phyloP scores from a whole-genome alignment of 306 rosid species.

The Vigna unguiculata region DNA sequence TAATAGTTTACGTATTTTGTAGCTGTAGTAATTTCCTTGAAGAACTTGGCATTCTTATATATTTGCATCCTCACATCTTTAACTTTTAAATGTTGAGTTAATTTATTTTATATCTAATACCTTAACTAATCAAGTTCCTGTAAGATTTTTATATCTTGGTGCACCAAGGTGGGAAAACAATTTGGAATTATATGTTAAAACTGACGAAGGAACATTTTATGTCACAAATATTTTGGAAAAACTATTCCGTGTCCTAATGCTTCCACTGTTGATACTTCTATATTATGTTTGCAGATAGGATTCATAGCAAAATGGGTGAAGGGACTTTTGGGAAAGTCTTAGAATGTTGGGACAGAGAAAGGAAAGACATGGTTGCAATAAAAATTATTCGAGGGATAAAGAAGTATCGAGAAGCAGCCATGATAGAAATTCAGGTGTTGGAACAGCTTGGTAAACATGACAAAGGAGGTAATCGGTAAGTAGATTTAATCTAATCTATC shows the following conservation, averaged over 20 bases:
- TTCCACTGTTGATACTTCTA: background rate
- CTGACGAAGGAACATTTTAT: background rate
- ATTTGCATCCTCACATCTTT: background rate
- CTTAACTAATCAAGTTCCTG: background rate
- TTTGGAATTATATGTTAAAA: background rate
- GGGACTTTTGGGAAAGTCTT: slow-evolving; percentile 98
- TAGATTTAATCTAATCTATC: background rate
- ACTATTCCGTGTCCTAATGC: too few relatives aligned
- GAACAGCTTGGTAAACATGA: slow-evolving; percentile 91
- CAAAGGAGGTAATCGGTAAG: slow-evolving; percentile 92
- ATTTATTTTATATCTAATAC: background rate
- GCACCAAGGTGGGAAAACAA: background rate
- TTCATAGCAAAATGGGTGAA: slow-evolving; percentile 94
- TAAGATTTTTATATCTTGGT: background rate
- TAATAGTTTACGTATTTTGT: too few relatives aligned
- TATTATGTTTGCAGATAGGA: slow-evolving; percentile 66
- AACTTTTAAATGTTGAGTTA: background rate
- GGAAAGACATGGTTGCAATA: slow-evolving; percentile 89
- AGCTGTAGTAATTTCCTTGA: background rate
- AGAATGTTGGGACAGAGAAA: slow-evolving; percentile 97
- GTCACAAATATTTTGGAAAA: too few relatives aligned
- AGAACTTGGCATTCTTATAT: background rate
- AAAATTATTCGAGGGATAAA: slow-evolving; percentile 90
- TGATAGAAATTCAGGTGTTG: slow-evolving; percentile 94
- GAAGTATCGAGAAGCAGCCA: slow-evolving; percentile 93